Base-by-base conservation (phyloP, 2,329 filamentous ascomycete genomes). In the Knoxdaviesia capensis region DNA sequence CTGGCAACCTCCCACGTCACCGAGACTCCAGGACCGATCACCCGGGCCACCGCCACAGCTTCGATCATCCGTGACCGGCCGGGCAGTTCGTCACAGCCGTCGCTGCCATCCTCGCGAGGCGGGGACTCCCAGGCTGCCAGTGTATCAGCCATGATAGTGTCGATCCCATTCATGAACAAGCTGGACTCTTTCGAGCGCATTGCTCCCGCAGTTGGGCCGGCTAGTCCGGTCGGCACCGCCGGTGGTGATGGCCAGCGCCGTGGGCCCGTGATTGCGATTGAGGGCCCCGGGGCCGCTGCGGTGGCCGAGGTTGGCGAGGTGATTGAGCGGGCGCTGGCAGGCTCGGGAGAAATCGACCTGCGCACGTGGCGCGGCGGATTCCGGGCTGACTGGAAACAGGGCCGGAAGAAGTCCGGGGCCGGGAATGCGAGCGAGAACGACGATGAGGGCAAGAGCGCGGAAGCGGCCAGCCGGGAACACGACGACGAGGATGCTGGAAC, bases 241-340 rank as follows among this genome's bases (percentile, higher is more conserved):
- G 54, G 58, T 45, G 59, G 64, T 49, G 62, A 64, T 6, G 20
- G 20, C 20, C 20, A 20, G 20, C 20, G 20, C 20, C 72, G 86
- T n/a, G 87, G 88, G 0, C 73, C 81, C 0, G 71, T 94, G 34
- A 77, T 96, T 47, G 80, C 83, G 1, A 63, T 96, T 31, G 88
- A 96, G 57, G 87, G 87, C 1, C 68, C 79, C 11, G 71, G 78
- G 44, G 48, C 55, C 6, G 51, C 52, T n/a, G 49, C 71, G 28
- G 53, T 71, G 7, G 56, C 62, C 2, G 65, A 70, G 7, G 71
- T 82, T 4, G 76, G 83, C 4, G 61, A 66, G 3, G 68, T 71
- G 11, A 71, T 94, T 20, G 69, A 80, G 43, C 64, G 67, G 33
- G 78, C 77, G 50, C 63, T 93, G 37, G 48, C 52, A 3, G 55